phyloP scores from a whole-genome alignment of 768 basidiomycete genomes.

The Tylopilus subfusipes region DNA sequence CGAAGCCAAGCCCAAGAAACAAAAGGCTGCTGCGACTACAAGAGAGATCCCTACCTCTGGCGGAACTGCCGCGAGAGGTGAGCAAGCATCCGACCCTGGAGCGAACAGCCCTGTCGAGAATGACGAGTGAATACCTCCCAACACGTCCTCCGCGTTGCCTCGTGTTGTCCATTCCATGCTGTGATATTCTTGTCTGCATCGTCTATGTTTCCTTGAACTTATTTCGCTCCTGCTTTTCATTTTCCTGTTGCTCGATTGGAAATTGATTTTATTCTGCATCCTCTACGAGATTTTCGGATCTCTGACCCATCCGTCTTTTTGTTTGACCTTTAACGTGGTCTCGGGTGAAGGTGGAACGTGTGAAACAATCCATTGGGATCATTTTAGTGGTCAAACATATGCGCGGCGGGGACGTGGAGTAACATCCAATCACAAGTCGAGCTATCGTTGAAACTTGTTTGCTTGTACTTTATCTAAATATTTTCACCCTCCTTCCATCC shows the following conservation, averaged over 20 bases:
- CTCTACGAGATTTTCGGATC: constrained; percentile 19
- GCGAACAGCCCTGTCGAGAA: constrained; percentile 24
- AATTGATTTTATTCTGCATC: constrained; percentile 28
- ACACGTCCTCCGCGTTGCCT: neutral
- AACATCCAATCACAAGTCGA: constrained; percentile 18
- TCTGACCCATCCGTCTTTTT: constrained; percentile 19
- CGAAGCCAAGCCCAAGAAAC: constrained; percentile 32
- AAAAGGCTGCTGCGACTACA: constrained; percentile 15
- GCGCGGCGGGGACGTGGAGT: constrained; percentile 19
- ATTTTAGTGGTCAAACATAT: constrained; percentile 31
- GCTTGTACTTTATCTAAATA: neutral
- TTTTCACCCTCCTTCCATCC: neutral
- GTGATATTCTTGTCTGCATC: constrained; percentile 12
- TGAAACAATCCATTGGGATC: constrained; percentile 22
- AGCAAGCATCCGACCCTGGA: constrained; percentile 25
- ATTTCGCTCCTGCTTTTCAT: neutral
- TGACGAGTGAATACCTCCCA: constrained; percentile 19
- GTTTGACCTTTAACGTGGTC: constrained; percentile 34
- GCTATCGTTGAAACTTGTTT: neutral
- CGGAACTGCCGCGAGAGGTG: constrained; percentile 26
- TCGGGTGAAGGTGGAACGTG: constrained; percentile 9
- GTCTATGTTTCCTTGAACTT: constrained; percentile 5
- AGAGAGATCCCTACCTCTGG: constrained; percentile 22
- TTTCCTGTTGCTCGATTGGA: constrained; percentile 13
- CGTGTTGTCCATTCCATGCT: constrained; percentile 1